Evolutionary conservation across 2,329 filamentous ascomycete species (phyloP).

Genomic region (Neurospora sp.): DNA sequence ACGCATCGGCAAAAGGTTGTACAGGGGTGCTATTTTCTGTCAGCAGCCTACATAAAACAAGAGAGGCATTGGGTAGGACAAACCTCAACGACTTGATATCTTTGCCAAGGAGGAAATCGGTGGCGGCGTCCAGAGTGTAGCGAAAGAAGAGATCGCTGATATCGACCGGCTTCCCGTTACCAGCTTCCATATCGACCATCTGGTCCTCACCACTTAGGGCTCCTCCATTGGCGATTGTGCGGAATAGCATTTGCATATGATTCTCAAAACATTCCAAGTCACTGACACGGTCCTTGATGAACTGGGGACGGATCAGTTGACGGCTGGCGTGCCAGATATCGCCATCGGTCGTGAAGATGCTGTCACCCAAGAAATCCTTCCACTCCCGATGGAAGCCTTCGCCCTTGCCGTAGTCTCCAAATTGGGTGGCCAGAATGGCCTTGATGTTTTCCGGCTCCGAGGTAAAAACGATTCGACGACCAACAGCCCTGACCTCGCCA

Average conservation of each 20-base stretch:
- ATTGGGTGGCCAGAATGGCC: slow-evolving; percentile 79
- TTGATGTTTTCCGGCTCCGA: slow-evolving; percentile 86
- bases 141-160: slow-evolving; percentile 72
- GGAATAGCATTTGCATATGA: slow-evolving; percentile 66
- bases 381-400: slow-evolving; percentile 64
- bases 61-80: slow-evolving; percentile 10
- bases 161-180: slow-evolving; percentile 57
- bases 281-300: slow-evolving; percentile 73
- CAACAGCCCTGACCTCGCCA: slow-evolving; percentile 45
- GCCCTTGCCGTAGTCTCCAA: slow-evolving; percentile 77
- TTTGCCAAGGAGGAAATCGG: slow-evolving; percentile 75
- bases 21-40: slow-evolving; percentile 36
- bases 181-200: slow-evolving; percentile 50
- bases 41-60: background rate
- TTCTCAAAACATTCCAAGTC: slow-evolving; percentile 74
- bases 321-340: slow-evolving; percentile 69
- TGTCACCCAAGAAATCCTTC: slow-evolving; percentile 65
- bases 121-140: slow-evolving; percentile 77
- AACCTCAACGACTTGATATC: slow-evolving; percentile 57
- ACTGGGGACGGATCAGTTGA: slow-evolving; percentile 77
- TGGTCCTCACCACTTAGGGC: slow-evolving; percentile 50
- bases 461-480: slow-evolving; percentile 60
- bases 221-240: slow-evolving; percentile 51
- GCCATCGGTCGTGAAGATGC: slow-evolving; percentile 75
- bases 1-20: slow-evolving; percentile 69